phyloP scores from a whole-genome alignment of 306 rosid species.

The Geum urbanum region DNA sequence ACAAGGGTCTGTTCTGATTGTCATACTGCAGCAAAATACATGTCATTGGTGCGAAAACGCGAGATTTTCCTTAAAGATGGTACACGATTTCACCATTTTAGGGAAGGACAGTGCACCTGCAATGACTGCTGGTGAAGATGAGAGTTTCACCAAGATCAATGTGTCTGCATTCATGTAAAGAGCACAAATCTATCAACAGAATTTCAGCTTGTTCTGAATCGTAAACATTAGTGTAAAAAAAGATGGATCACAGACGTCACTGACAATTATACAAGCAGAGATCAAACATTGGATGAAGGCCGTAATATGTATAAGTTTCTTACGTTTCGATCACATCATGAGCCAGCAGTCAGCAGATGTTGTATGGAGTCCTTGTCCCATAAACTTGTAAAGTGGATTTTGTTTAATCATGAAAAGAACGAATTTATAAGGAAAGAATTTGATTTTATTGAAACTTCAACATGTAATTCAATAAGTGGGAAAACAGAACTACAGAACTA shows the following conservation, averaged over 20 bases:
- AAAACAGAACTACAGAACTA: neutral
- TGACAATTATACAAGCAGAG: neutral
- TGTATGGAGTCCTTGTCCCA: no score
- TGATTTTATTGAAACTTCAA: constrained; percentile 8
- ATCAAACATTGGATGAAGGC: neutral
- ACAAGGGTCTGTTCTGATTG: constrained; percentile 62
- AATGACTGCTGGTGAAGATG: constrained; percentile 50
- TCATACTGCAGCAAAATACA: constrained; percentile 58
- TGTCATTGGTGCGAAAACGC: constrained; percentile 37
- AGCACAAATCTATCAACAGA: neutral
- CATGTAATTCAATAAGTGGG: constrained; percentile 14
- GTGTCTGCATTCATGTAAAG: neutral
- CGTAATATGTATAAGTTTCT: neutral
- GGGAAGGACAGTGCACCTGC: constrained; percentile 56
- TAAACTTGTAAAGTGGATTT: neutral
- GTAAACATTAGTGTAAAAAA: neutral
- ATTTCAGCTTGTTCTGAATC: neutral
- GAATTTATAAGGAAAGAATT: neutral
- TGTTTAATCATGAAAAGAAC: neutral
- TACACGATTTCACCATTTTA: constrained; percentile 63
- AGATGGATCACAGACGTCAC: neutral
- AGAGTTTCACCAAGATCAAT: neutral
- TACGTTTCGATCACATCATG: neutral
- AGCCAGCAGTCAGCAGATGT: no score
- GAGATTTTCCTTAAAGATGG: constrained; percentile 53